Evolutionary conservation across 768 basidiomycete genomes (phyloP), one percentile per base, ranked within the genome.

Genomic region (Russula virescens): DNA sequence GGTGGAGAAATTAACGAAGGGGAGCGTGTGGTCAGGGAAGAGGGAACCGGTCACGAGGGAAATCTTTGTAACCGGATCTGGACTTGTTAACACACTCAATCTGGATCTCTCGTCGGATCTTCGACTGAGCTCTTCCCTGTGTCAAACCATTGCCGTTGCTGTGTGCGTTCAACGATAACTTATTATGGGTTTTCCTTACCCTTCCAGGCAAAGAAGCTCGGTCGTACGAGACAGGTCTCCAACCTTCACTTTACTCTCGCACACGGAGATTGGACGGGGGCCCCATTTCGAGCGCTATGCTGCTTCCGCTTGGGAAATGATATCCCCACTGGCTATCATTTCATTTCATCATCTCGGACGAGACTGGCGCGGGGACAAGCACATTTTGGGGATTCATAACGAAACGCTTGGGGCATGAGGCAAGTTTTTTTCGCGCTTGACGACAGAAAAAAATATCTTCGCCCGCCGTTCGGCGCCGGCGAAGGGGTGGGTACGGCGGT

Each of bases 61-160:
- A n/a, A 58, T 38, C 50, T 40, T 28, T 14, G 21, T 46, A 43
- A 45, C 58, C 53, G 31, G 53, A 60, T 63, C 47, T 55, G 62
- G 57, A 13, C 40, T 54, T 63, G 59, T 63, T 63, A 23, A 26
- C 31, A 47, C 35, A 53, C 57, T 58, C 51, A 63, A 58, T 63
- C 54, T 61, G 35, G 48, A 56, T 62, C 63, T 60, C 9, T 2
- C 2, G 13, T 19, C 2, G 25, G 55, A 66, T 64, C 62, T 64
- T 62, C 61, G 57, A 66, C 62, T 58, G 65, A 47, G 46, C 49
- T 21, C 51, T n/a, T 26, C 31, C 34, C n/a, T 54, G 49, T 65
- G 64, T 62, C 60, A 65, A 56, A 26, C 25, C 25, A 56, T 56
- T 42, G 14, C 31, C 43, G 26, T 46, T 55, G 46, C 55, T 38